Percentiles rank a stretch among this genome's conserved stretches.
phyloP scores from a whole-genome alignment of 1,139 yeast species.

The Saccharomyces hybrid region DNA sequence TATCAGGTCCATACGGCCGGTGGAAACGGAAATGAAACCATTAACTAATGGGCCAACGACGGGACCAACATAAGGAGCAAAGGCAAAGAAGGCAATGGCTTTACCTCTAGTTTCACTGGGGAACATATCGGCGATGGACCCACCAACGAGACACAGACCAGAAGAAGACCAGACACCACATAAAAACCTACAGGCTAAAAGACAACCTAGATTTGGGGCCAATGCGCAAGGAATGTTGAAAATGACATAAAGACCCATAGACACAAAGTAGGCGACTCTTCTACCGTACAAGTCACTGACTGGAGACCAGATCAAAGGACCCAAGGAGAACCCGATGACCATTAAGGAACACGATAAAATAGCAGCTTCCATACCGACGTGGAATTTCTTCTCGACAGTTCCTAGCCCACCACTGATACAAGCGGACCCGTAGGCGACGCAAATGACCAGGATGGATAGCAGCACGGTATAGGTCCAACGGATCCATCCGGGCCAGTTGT shows the following conservation, averaged over 20 bases:
- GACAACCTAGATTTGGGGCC: constrained; percentile 74
- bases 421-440: constrained; percentile 87
- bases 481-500: constrained; percentile 57
- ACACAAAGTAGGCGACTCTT: constrained; percentile 71
- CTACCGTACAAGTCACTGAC: constrained; percentile 80
- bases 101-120: constrained; percentile 74
- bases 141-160: constrained; percentile 81
- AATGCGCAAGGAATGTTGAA: constrained; percentile 87
- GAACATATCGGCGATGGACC: constrained; percentile 81
- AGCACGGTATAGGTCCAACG: constrained; percentile 66
- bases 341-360: constrained; percentile 72
- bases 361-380: constrained; percentile 71
- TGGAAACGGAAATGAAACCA: constrained; percentile 70
- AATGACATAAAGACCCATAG: constrained; percentile 64
- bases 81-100: constrained; percentile 85
- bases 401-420: constrained; percentile 80
- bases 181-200: constrained; percentile 71
- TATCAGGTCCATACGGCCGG: constrained; percentile 60
- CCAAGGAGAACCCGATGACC: constrained; percentile 84
- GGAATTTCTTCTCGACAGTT: constrained; percentile 53
- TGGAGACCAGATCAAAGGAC: constrained; percentile 89
- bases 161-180: constrained; percentile 84
- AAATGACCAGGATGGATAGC: constrained; percentile 61
- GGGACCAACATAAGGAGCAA: constrained; percentile 91
- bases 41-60: constrained; percentile 85